A percentile compares a stretch with the other conserved stretches of the same genome.
phyloP scores from a whole-genome alignment of 768 basidiomycete species.

The Russula ochroleuca region DNA sequence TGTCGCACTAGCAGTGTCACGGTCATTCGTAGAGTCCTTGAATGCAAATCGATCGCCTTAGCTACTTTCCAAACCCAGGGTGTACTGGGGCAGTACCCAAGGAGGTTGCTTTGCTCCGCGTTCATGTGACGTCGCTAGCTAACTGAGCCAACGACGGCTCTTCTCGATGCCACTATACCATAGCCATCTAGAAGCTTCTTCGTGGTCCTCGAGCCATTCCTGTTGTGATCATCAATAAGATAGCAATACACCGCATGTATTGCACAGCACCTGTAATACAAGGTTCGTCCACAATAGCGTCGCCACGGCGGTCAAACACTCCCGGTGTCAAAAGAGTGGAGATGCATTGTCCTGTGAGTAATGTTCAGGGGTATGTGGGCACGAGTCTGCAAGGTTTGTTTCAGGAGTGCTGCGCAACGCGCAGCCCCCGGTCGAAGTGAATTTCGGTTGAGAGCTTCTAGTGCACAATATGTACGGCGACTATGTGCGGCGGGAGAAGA shows the following conservation, averaged over 20 bases:
- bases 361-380: not conserved
- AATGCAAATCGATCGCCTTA: not conserved
- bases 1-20: not conserved
- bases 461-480: no score
- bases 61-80: not conserved
- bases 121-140: not conserved
- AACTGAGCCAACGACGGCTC: not conserved
- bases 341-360: not conserved
- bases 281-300: not conserved
- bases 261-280: no score
- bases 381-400: not conserved
- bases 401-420: not conserved
- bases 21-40: not conserved
- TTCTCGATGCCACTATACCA: conserved; percentile 5
- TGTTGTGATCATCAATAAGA: not conserved
- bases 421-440: not conserved
- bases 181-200: not conserved
- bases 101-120: not conserved
- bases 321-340: not conserved
- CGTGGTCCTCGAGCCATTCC: not conserved
- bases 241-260: not conserved
- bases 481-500: not conserved
- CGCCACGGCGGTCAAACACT: not conserved
- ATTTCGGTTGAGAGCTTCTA: not conserved
- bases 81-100: no score